Evolutionary conservation across 495 filamentous ascomycete species (phyloP).

Genomic region (Parathielavia appendiculata): DNA sequence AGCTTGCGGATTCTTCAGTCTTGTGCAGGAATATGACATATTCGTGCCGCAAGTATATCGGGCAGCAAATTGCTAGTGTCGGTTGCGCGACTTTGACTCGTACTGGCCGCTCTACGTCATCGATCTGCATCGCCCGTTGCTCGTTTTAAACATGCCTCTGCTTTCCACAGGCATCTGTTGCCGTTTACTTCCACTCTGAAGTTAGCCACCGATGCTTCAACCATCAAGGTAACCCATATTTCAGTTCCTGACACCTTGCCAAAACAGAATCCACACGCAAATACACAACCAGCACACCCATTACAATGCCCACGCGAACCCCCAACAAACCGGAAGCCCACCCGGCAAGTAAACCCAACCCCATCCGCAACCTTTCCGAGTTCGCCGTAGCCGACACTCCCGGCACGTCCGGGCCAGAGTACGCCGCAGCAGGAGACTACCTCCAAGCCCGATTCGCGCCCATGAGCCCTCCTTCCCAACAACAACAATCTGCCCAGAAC

Average conservation of each 20-base stretch:
- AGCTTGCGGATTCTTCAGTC: too few relatives aligned
- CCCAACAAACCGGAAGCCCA: conserved; percentile 47
- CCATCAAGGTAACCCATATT: too few relatives aligned
- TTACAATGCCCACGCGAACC: conserved; percentile 40
- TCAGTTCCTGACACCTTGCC: too few relatives aligned
- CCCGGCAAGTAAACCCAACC: conserved; percentile 34
- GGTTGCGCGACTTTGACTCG: not conserved
- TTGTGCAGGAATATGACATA: too few relatives aligned
- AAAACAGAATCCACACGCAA: not conserved
- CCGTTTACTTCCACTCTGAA: not conserved
- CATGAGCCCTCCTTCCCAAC: not conserved
- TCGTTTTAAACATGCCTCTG: not conserved
- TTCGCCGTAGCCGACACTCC: conserved; percentile 35
- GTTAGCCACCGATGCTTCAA: too few relatives aligned
- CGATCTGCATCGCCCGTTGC: not conserved
- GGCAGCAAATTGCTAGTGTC: not conserved
- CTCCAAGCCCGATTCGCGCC: conserved; percentile 25
- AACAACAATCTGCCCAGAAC: conserved; percentile 12
- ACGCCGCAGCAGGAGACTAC: conserved; percentile 24
- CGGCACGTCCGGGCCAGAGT: conserved; percentile 5
- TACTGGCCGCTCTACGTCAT: conserved; percentile 11
- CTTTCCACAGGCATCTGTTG: not conserved
- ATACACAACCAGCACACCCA: not conserved
- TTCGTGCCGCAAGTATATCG: not conserved
- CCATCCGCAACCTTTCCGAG: conserved; percentile 47